Conservation (phyloP, 768 basidiomycete species). For the Rhizopogon salebrosus region DNA sequence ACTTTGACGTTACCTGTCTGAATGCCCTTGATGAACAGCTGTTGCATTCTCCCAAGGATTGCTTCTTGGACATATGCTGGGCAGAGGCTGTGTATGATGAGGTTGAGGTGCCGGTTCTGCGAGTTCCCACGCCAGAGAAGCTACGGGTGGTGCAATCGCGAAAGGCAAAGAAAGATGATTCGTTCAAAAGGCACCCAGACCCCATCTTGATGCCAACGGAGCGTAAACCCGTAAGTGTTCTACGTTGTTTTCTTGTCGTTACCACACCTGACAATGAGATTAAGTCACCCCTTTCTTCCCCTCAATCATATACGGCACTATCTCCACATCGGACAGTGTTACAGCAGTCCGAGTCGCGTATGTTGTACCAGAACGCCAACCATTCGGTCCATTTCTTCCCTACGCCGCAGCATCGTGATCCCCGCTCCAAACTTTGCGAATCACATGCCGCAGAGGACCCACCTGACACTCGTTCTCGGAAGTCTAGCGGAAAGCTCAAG, state of each 20-base stretch:
- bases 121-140: not conserved
- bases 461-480: slow-evolving; percentile 6
- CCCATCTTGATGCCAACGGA: slow-evolving; percentile 17
- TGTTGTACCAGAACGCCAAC: slow-evolving; percentile 15
- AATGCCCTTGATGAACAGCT: slow-evolving; percentile 35
- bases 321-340: slow-evolving; percentile 5
- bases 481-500: slow-evolving; percentile 18
- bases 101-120: not conserved
- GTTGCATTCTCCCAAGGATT: slow-evolving; percentile 31
- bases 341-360: slow-evolving; percentile 8
- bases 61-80: slow-evolving; percentile 39
- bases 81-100: slow-evolving; percentile 28
- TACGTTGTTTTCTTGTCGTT: slow-evolving; percentile 1
- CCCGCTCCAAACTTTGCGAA: slow-evolving; percentile 4
- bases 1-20: slow-evolving; percentile 32
- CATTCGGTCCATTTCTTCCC: slow-evolving; percentile 12
- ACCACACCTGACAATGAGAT: not conserved
- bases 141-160: not conserved
- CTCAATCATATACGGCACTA: slow-evolving; percentile 7
- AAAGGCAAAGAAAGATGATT: not conserved
- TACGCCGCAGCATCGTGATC: slow-evolving; percentile 8
- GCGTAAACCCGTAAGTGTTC: slow-evolving; percentile 3
- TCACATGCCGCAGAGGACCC: not conserved
- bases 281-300: slow-evolving; percentile 5
- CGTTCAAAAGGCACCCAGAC: slow-evolving; percentile 6